Base-by-base conservation (phyloP, 306 rosid genomes). In the Prunus campanulata region DNA sequence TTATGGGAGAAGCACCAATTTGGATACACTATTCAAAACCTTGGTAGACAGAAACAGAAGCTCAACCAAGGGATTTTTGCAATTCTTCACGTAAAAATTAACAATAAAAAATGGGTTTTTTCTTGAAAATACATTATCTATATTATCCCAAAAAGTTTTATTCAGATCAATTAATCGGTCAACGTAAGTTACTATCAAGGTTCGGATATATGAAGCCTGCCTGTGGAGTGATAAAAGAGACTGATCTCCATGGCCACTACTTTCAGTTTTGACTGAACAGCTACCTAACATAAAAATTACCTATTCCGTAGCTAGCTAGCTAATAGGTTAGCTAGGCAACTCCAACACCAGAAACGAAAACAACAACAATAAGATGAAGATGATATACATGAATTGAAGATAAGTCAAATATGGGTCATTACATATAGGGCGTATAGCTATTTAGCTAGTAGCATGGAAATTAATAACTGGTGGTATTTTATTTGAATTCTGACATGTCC, bases 401-500 rank as follows among this genome's bases (percentile, higher is more conserved):
- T 65, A 30, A 8, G 29, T 61, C 57, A 27, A 61, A 61, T 74
- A 20, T 61, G 77, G 69, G 30, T 6, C 9, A 39, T 8, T 39
- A 18, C 32, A 30, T 35, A 7, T 63, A 63, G 22, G 13, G 7
- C 10, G 15, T 15, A 3, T 44, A 60, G 47, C 49, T 4, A 51
- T 3, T 3, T 52, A 18, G n/a, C 9, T 14, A 18, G n/a, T 16
- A 39, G 6, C 69, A 46, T 11, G 57, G 69, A 59, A 51, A 25
- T 60, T 8, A 9, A 59, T 10, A 44, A 24, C 44, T 24, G 77
- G 57, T 22, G 68, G 48, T 3, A 5, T 74, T 47, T 11, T 10
- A 24, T 60, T 49, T 16, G 48, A 61, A 66, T 66, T 71, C 77
- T 62, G 82, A 75, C 83, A 73, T 46, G 65, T 25, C 66, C 78